phyloP scores from a whole-genome alignment of 257 asterid species.

The Fraxinus cuspidata region DNA sequence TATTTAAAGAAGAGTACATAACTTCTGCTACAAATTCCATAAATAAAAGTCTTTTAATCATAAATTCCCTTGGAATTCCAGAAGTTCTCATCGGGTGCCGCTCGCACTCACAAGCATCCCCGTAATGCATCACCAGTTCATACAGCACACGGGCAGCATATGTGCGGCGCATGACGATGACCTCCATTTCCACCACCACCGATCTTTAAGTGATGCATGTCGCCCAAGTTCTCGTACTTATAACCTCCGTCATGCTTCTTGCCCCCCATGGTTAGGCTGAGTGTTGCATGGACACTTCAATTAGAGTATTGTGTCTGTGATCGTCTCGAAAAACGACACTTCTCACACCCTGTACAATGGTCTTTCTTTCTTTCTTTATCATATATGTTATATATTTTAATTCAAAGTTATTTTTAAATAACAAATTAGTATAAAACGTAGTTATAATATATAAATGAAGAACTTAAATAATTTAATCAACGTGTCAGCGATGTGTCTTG shows the following conservation, averaged over 20 bases:
- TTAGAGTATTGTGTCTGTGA: too few relatives aligned
- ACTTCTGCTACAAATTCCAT: not conserved
- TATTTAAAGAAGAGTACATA: not conserved
- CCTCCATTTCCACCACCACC: not conserved
- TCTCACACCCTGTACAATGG: too few relatives aligned
- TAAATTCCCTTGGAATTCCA: not conserved
- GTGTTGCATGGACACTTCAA: too few relatives aligned
- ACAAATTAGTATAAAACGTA: too few relatives aligned
- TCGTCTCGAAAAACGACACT: too few relatives aligned
- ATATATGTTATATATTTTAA: too few relatives aligned
- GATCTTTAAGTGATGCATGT: not conserved
- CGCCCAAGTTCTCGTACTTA: not conserved
- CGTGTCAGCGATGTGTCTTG: too few relatives aligned
- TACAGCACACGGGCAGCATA: not conserved
- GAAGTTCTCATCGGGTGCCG: not conserved
- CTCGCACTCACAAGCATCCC: not conserved
- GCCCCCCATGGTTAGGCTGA: not conserved
- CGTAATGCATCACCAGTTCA: not conserved
- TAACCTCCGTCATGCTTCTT: not conserved
- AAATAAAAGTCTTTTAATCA: not conserved
- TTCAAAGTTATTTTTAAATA: too few relatives aligned
- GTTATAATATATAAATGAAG: too few relatives aligned
- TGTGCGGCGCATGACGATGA: not conserved
- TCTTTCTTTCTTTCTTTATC: too few relatives aligned
- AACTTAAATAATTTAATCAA: too few relatives aligned